Evolutionary conservation across 2,329 filamentous ascomycete genomes (phyloP).

Genomic region (Neobulgaria alba): DNA sequence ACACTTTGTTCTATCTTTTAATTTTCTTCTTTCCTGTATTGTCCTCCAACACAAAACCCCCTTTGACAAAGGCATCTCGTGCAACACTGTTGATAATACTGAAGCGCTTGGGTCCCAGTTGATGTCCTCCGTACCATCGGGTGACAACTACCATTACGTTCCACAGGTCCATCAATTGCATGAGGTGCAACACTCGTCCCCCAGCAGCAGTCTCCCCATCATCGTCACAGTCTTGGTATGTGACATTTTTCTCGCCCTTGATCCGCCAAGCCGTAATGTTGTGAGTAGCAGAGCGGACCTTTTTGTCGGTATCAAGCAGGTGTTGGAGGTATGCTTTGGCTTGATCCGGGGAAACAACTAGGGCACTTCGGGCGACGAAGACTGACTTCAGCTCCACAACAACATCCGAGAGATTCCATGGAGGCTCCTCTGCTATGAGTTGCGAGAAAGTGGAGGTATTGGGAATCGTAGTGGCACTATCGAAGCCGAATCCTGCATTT

Average conservation of each 20-base stretch:
- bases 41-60: conserved; percentile 56
- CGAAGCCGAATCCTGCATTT: neutral
- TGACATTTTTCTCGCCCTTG: conserved; percentile 41
- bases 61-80: conserved; percentile 73
- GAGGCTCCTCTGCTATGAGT: conserved; percentile 25
- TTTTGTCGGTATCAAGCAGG: conserved; percentile 74
- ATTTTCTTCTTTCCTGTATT: conserved; percentile 34
- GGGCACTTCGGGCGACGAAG: conserved; percentile 72
- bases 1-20: too few relatives aligned
- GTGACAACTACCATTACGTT: conserved; percentile 88
- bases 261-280: conserved; percentile 96
- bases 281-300: conserved; percentile 78
- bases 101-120: conserved; percentile 82
- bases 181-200: conserved; percentile 72
- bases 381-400: conserved; percentile 78
- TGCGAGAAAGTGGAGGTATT: neutral
- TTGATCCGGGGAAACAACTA: conserved; percentile 59
- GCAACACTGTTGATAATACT: conserved; percentile 82
- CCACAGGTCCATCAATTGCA: conserved; percentile 95
- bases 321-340: conserved; percentile 65
- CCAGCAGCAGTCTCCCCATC: conserved; percentile 94
- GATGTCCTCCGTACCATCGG: conserved; percentile 89
- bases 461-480: neutral
- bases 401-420: conserved; percentile 68
- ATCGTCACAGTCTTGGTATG: conserved; percentile 87